Percentiles rank a stretch among this genome's conserved stretches.
These are phyloP conservation scores for Tulasnella sp. DNA, from an alignment of 768 basidiomycete genomes.

Conservation along the genomic window DNA sequence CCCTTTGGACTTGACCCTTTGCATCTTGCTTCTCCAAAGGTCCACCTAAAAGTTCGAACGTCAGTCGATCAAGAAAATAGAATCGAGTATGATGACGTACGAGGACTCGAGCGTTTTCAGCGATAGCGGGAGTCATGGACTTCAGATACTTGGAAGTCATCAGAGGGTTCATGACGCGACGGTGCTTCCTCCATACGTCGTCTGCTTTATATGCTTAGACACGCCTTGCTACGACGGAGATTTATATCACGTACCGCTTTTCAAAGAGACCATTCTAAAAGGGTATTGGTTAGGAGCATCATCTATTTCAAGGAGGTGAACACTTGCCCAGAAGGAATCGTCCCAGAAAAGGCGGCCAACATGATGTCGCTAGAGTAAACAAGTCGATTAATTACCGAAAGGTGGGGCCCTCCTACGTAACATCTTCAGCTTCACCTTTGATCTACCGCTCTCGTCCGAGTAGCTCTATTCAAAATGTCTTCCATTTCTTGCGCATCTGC, in stretches of 20 bases:
- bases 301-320: background rate
- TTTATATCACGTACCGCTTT: background rate
- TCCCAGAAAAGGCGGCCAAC: background rate
- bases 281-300: too few relatives aligned
- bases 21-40: constrained; percentile 4
- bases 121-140: constrained; percentile 2
- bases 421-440: background rate
- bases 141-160: background rate
- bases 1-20: background rate
- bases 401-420: too few relatives aligned
- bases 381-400: too few relatives aligned
- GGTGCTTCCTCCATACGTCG: constrained; percentile 3
- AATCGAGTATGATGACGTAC: background rate
- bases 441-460: background rate
- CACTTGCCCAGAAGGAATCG: background rate
- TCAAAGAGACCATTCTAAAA: background rate
- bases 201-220: background rate
- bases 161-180: background rate
- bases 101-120: background rate
- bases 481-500: constrained; percentile 19
- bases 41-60: background rate
- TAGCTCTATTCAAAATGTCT: background rate
- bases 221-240: too few relatives aligned
- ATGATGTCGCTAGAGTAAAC: background rate
- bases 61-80: background rate